Evolutionary conservation across 2,329 filamentous ascomycete genomes (phyloP), one percentile per base, ranked within the genome.

Genomic region (Ceratocystis variospora): DNA sequence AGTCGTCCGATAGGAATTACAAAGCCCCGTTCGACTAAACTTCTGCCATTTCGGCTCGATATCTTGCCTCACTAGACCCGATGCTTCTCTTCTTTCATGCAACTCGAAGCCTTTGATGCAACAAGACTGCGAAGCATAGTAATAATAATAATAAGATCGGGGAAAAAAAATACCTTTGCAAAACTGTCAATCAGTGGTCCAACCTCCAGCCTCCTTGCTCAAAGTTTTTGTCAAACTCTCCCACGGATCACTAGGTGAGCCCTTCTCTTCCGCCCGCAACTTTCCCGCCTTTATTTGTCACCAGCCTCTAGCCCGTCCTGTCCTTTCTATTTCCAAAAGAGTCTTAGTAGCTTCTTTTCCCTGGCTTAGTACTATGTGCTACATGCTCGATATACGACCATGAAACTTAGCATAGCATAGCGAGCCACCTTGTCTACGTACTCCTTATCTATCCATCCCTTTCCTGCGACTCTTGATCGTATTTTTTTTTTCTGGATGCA

Each of bases 181-280:
- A 19, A 59, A 31, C 25, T 33, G 53, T 59, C 53, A 59, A 33
- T 37, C 53, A 59, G 15, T 59, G 53, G 53, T 33, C 53, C 25
- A 59, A 33, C 25, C 53, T 59, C 53, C 25, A 19, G 33, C 28
- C 25, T 33, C 53, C 37, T 33, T 8, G 48, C 19, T 53, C 53
- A 37, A 59, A 31, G 25, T 59, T 59, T 59, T 59, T 59, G 53
- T 59, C 28, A 59, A 59, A 59, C 25, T 33, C 28, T 31, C 15
- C n/a, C 53, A 59, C 53, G 25, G 53, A 59, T 33, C 53, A 59
- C 53, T 3, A n/a, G 22, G 53, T 59, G 53, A 59, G 53, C 53
- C 28, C 53, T 17, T 31, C 53, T 31, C 53, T 59, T 33, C 53
- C 53, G 28, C 28, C 53, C 53, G 53, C 28, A 31, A n/a, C 53